Base-by-base conservation (phyloP, 2,329 filamentous ascomycete genomes). In the Herpotrichia juniperi region DNA sequence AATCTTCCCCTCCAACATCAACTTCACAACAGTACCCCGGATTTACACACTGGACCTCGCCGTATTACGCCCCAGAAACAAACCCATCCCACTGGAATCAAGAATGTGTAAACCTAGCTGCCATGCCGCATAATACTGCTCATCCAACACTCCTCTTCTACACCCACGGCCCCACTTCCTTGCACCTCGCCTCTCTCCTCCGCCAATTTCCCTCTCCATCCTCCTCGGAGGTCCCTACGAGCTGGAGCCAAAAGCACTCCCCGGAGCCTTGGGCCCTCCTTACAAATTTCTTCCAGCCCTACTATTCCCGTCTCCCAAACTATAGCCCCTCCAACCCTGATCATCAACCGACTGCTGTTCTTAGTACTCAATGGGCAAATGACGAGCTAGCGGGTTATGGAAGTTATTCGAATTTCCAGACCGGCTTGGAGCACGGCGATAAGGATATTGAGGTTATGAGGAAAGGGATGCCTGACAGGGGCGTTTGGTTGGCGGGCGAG, bases 141-240 rank as follows among this genome's bases (percentile, higher is more conserved):
- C 91, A 96, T 53, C 89, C 92, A 7, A 96, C 91, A 0, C 81
- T 96, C 3, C 83, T 96, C 22, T 96, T 96, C 81, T 96, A 92
- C 77, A 87, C 81, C 30, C 88, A 86, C 64, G 88, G 88, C 31
- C 81, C 70, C 1, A 75, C 71, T 17, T 71, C 69, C 11, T 45
- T 67, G 3, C 64, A 70, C 46, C 53, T 73, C 28, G 69, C 70
- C 28, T 50, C 58, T 8, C 48, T 68, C 10, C 60, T 73, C 2
- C 31, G 44, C n/a, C 42, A 53, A 34, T n/a, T 55, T 32, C 52
- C 62, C 12, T 68, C 78, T 2, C 74, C 79, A 19, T 65, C 78
- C 3, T 76, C 82, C 51, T 51, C 59, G 9, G 35, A 40, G 19
- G 49, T 53, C 61, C 76, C 83, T n/a, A n/a, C n/a, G n/a, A n/a